Evolutionary conservation across 78 protist genomes (phyloP).

Genomic region (Polysphondylium violaceum): DNA sequence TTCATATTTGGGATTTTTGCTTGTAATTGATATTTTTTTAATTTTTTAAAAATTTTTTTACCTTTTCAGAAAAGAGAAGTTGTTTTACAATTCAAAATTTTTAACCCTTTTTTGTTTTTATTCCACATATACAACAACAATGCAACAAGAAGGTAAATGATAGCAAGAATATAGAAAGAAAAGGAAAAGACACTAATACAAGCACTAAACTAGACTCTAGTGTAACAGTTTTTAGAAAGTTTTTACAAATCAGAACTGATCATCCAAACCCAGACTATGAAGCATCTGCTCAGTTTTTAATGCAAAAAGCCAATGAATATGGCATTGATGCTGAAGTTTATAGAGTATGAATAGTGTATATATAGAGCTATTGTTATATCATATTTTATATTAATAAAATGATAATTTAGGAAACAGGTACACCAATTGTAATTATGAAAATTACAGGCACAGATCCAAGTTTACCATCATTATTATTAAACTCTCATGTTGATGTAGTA

Average conservation of each 20-base stretch:
- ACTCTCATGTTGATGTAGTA: constrained; percentile 93
- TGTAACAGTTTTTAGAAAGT: constrained; percentile 70
- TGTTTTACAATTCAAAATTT: too few relatives aligned
- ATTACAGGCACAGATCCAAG: constrained; percentile 79
- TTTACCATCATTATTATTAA: constrained; percentile 84
- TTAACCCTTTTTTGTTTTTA: too few relatives aligned
- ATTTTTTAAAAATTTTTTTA: too few relatives aligned
- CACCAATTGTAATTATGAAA: constrained; percentile 81
- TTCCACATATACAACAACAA: not conserved
- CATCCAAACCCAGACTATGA: constrained; percentile 79
- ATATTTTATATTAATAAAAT: not conserved
- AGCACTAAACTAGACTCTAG: not conserved
- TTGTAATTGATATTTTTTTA: too few relatives aligned
- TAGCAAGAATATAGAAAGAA: not conserved
- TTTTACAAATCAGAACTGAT: constrained; percentile 72
- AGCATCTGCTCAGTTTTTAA: constrained; percentile 53
- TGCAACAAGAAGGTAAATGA: not conserved
- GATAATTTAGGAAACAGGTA: constrained; percentile 30
- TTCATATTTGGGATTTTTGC: not conserved
- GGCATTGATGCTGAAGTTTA: constrained; percentile 52
- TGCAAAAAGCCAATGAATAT: constrained; percentile 62
- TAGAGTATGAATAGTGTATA: not conserved
- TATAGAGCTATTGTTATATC: not conserved
- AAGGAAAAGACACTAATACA: too few relatives aligned
- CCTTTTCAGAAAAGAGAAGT: too few relatives aligned